Evolutionary conservation across 2,329 filamentous ascomycete species (phyloP).

Genomic region (Anthostomella pinea): DNA sequence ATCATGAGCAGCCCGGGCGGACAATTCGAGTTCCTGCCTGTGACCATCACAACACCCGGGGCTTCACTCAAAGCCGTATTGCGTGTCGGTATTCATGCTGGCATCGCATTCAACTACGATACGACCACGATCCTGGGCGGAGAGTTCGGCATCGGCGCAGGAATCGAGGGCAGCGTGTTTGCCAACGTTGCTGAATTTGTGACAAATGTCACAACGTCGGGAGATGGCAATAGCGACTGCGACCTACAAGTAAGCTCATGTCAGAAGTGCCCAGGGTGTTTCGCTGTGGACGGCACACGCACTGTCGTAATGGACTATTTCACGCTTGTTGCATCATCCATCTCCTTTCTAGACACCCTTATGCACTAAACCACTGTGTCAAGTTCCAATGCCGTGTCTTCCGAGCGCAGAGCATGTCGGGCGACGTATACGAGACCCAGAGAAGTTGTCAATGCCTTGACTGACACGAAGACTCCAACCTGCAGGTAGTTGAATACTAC

Average conservation of each 20-base stretch:
- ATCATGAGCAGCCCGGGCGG: conserved; percentile 54
- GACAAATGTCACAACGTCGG: conserved; percentile 45
- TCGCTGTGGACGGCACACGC: too few relatives aligned
- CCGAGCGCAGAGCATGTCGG: too few relatives aligned
- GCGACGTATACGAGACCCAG: too few relatives aligned
- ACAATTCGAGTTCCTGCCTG: conserved; percentile 55
- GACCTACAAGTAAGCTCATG: conserved; percentile 44
- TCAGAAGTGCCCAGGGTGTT: too few relatives aligned
- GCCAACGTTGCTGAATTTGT: conserved; percentile 53
- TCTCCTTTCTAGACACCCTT: too few relatives aligned
- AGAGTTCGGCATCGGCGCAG: conserved; percentile 34
- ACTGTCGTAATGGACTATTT: too few relatives aligned
- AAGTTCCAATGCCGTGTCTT: too few relatives aligned
- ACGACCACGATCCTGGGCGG: conserved; percentile 18
- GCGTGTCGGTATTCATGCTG: conserved; percentile 45
- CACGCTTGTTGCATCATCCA: too few relatives aligned
- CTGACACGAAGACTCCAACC: too few relatives aligned
- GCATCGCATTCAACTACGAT: conserved; percentile 32
- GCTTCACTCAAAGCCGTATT: conserved; percentile 45
- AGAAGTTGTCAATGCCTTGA: too few relatives aligned
- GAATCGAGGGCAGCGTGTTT: conserved; percentile 47
- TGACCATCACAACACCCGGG: conserved; percentile 43
- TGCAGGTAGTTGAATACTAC: too few relatives aligned
- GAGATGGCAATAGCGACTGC: conserved; percentile 37
- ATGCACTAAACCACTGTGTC: too few relatives aligned